Conservation (phyloP, 208 protist species). For the Acanthamoeba castellanii region DNA sequence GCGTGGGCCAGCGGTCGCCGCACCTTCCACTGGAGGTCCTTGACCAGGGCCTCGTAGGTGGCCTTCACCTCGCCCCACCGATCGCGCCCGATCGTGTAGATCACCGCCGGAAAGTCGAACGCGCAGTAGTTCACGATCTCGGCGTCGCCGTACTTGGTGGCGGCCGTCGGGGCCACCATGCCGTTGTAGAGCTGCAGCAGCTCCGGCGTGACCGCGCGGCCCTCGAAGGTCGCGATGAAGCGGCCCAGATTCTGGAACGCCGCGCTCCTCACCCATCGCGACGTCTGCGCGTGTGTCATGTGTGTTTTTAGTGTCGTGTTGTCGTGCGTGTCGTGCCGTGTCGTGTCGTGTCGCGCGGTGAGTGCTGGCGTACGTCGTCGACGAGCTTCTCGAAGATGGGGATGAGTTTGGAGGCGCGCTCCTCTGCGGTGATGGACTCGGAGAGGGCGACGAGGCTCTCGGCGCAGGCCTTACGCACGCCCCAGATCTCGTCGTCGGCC, state of each 20-base stretch:
- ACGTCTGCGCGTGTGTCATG: constrained; percentile 79
- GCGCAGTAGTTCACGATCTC: constrained; percentile 95
- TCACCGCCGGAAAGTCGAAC: constrained; percentile 95
- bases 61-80: constrained; percentile 94
- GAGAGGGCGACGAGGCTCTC: constrained; percentile 92
- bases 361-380: constrained; percentile 77
- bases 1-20: constrained; percentile 95
- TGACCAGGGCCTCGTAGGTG: constrained; percentile 95
- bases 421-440: constrained; percentile 87
- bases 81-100: constrained; percentile 91
- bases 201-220: constrained; percentile 90
- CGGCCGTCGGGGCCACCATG: constrained; percentile 94
- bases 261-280: constrained; percentile 94
- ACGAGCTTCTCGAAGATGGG: constrained; percentile 79
- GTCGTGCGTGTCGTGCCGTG: no score
- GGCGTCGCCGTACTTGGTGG: constrained; percentile 88
- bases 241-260: constrained; percentile 94
- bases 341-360: no score
- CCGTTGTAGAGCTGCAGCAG: constrained; percentile 94
- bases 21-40: constrained; percentile 97
- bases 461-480: constrained; percentile 95
- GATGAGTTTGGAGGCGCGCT: constrained; percentile 71
- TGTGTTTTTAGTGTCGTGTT: no score
- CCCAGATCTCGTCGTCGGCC: constrained; percentile 96
- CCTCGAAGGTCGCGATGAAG: constrained; percentile 94